These are phyloP conservation scores for Didymosphaeria variabile DNA, from an alignment of 2,329 filamentous ascomycete genomes.

Conservation along the genomic window DNA sequence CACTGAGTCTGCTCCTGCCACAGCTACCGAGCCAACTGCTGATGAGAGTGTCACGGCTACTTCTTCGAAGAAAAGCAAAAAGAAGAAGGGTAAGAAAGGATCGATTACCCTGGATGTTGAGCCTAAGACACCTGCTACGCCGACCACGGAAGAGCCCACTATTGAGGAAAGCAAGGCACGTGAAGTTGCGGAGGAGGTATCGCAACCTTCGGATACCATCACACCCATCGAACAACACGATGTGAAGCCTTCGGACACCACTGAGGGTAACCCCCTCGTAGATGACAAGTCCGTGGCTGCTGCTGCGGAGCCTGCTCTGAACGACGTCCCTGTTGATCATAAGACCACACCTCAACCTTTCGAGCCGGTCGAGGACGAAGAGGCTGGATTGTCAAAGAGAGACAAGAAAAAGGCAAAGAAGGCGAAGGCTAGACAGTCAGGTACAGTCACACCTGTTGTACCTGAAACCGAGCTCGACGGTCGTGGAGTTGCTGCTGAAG, in stretches of 20 bases:
- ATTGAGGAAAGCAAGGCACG: background rate
- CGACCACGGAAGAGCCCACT: conserved; percentile 8
- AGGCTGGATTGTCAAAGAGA: conserved; percentile 1
- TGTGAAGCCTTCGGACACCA: background rate
- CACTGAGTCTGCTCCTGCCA: background rate
- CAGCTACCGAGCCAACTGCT: background rate
- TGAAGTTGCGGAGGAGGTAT: background rate
- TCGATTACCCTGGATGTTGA: conserved; percentile 21
- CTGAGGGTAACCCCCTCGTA: background rate
- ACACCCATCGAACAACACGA: background rate
- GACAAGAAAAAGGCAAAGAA: conserved; percentile 18
- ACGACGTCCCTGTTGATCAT: background rate
- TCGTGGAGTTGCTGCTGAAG: background rate
- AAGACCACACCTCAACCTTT: background rate
- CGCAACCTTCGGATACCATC: background rate
- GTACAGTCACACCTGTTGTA: background rate
- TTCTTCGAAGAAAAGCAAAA: conserved; percentile 58
- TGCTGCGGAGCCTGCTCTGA: background rate
- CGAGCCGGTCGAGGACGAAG: conserved; percentile 7
- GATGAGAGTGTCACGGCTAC: conserved; percentile 13
- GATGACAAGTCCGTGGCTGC: background rate
- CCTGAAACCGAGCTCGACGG: conserved; percentile 1
- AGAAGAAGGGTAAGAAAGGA: conserved; percentile 41
- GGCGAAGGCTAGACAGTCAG: conserved; percentile 1
- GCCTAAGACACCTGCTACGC: conserved; percentile 7